phyloP scores from a whole-genome alignment of 2,329 filamentous ascomycete genomes.

The Xylariaceae sp. region DNA sequence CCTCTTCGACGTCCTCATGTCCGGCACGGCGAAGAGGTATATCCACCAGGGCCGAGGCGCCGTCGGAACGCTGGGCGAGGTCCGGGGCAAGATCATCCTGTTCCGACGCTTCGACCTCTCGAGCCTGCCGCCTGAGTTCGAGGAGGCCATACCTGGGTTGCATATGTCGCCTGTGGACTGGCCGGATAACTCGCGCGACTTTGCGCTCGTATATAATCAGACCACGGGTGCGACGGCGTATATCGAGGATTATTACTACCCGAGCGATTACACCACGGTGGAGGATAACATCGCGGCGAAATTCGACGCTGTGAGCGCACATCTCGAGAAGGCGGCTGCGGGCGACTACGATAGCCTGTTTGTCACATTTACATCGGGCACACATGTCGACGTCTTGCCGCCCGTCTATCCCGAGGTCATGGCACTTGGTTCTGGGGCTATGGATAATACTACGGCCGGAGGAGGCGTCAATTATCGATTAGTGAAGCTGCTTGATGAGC shows the following conservation, averaged over 20 bases:
- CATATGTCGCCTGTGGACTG: slow-evolving; percentile 53
- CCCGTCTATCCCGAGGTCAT: slow-evolving; percentile 52
- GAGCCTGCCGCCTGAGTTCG: slow-evolving; percentile 36
- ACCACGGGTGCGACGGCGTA: slow-evolving; percentile 48
- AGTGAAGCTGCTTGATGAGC: slow-evolving; percentile 43
- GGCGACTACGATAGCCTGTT: slow-evolving; percentile 47
- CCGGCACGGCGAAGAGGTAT: slow-evolving; percentile 47
- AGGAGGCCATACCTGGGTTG: slow-evolving; percentile 51
- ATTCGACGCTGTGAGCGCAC: slow-evolving; percentile 49
- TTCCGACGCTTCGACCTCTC: slow-evolving; percentile 54
- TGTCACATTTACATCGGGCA: slow-evolving; percentile 55
- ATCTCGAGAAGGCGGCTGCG: slow-evolving; percentile 48
- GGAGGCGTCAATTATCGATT: slow-evolving; percentile 55
- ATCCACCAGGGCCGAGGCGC: slow-evolving; percentile 38
- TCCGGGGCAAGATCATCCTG: slow-evolving; percentile 45
- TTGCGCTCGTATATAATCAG: slow-evolving; percentile 51
- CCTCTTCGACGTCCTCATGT: slow-evolving; percentile 49
- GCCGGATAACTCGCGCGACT: slow-evolving; percentile 50
- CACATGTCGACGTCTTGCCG: slow-evolving; percentile 48
- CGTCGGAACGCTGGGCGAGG: slow-evolving; percentile 32
- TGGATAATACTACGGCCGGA: slow-evolving; percentile 43
- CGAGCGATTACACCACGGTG: slow-evolving; percentile 42
- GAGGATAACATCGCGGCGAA: slow-evolving; percentile 52
- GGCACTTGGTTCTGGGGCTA: slow-evolving; percentile 50
- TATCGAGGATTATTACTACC: slow-evolving; percentile 58